Conservation (phyloP, 2,329 filamentous ascomycete species). For the Cadophora sp. region DNA sequence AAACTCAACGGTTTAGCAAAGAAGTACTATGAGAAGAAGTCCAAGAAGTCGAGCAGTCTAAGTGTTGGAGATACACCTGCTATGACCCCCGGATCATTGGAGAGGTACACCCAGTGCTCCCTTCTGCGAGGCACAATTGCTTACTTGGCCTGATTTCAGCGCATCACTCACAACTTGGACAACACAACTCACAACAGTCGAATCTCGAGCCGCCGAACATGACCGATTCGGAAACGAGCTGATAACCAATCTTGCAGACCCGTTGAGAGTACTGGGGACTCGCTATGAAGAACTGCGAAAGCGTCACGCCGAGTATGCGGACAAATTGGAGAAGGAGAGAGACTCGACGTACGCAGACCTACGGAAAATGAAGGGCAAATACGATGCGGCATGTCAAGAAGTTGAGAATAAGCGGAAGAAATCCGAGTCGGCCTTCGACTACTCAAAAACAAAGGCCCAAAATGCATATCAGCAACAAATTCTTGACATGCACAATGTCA, state of each 20-base stretch:
- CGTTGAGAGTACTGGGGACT: conserved; percentile 74
- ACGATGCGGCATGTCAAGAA: conserved; percentile 91
- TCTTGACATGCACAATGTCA: conserved; percentile 94
- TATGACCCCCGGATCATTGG: conserved; percentile 93
- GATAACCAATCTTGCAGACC: conserved; percentile 81
- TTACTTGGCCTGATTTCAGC: conserved; percentile 53
- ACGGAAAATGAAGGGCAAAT: conserved; percentile 90
- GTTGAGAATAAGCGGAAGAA: conserved; percentile 96
- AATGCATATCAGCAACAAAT: conserved; percentile 91
- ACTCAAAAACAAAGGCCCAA: conserved; percentile 85
- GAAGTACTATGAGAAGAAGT: conserved; percentile 98
- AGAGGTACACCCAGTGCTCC: conserved; percentile 63
- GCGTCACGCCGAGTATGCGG: conserved; percentile 85
- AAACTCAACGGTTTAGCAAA: conserved; percentile 89
- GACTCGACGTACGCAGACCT: conserved; percentile 84
- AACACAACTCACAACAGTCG: conserved; percentile 88
- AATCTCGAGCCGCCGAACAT: conserved; percentile 86
- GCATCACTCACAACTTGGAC: conserved; percentile 97
- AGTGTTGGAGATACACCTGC: conserved; percentile 93
- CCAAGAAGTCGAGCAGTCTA: conserved; percentile 82
- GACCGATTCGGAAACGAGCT: conserved; percentile 84
- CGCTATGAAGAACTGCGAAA: conserved; percentile 94
- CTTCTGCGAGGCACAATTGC: conserved; percentile 21
- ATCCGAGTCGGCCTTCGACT: conserved; percentile 88
- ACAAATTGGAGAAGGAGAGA: conserved; percentile 87